phyloP scores from a whole-genome alignment of 768 basidiomycete species.

The Russula sp. region DNA sequence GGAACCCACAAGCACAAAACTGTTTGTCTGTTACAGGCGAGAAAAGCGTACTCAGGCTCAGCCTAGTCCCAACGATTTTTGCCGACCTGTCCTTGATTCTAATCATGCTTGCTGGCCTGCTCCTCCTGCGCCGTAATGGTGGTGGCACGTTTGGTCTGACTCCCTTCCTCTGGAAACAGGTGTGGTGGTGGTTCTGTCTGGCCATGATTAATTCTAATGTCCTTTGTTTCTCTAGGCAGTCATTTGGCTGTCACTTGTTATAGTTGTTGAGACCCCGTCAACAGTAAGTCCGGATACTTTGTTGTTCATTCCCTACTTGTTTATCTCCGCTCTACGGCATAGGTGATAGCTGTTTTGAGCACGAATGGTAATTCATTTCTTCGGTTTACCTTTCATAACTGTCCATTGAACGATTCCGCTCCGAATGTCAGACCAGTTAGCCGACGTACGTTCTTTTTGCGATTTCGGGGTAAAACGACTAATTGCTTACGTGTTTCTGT shows the following conservation, averaged over 20 bases:
- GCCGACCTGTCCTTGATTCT: neutral
- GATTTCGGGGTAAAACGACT: neutral
- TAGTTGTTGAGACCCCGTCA: neutral
- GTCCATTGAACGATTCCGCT: neutral
- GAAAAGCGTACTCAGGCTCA: too few species aligned
- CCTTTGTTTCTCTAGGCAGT: neutral
- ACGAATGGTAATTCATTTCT: neutral
- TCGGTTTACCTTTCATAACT: neutral
- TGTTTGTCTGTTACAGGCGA: neutral
- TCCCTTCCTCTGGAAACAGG: conserved; percentile 4
- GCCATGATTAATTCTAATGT: neutral
- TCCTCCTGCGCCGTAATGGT: neutral
- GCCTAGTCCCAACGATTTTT: neutral
- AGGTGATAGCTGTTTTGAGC: neutral
- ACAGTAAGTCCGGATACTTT: neutral
- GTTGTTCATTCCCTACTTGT: neutral
- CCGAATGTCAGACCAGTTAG: neutral
- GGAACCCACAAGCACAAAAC: neutral
- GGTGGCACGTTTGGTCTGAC: neutral
- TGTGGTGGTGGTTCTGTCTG: neutral
- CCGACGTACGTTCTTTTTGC: neutral
- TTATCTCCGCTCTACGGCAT: neutral
- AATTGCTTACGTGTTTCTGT: neutral
- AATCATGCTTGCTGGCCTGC: conserved; percentile 9
- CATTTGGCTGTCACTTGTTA: conserved; percentile 2